These are phyloP conservation scores for Jaltomata sinuosa DNA, from an alignment of 257 asterid species.

Conservation along the genomic window DNA sequence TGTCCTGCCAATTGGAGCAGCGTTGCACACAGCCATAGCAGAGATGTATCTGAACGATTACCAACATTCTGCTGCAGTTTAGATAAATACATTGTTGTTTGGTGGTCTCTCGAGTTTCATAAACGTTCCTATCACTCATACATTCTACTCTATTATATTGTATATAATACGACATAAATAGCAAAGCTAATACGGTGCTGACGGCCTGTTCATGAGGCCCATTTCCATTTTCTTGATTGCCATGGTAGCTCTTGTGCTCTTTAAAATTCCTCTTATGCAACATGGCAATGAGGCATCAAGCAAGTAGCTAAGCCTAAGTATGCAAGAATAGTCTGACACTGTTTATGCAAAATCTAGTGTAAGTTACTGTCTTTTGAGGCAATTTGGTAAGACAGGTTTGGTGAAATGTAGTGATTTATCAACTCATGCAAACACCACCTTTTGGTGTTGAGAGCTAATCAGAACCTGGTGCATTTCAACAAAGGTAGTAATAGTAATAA, in stretches of 20 bases:
- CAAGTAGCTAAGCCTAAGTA: too few relatives aligned
- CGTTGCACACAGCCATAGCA: conserved; percentile 35
- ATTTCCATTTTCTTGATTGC: neutral
- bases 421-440: neutral
- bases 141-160: neutral
- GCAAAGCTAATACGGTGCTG: neutral
- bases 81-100: neutral
- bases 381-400: neutral
- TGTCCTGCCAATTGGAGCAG: conserved; percentile 70
- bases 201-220: neutral
- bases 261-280: neutral
- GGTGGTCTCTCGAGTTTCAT: neutral
- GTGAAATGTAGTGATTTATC: neutral
- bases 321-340: neutral
- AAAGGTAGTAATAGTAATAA: neutral
- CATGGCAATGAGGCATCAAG: neutral
- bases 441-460: neutral
- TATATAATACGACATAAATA: neutral
- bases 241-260: neutral
- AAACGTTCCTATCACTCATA: neutral
- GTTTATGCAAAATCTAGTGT: neutral
- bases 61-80: neutral
- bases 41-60: conserved; percentile 29
- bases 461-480: neutral
- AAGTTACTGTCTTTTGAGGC: neutral